Percentiles rank a stretch among this genome's conserved stretches.
Evolutionary conservation across 495 filamentous ascomycete species (phyloP).

Genomic region (Choiromyces venosus): DNA sequence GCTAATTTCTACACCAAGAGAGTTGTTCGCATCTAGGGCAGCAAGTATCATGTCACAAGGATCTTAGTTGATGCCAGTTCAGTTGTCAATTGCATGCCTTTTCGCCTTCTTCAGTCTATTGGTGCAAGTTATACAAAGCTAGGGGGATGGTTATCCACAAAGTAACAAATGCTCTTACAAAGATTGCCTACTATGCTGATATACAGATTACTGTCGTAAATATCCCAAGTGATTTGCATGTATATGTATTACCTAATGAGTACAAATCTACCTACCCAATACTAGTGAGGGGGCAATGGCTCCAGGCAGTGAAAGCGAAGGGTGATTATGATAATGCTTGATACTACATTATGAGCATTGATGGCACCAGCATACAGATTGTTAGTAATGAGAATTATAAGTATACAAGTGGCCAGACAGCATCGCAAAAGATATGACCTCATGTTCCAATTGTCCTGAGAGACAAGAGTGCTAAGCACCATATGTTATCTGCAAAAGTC

Average conservation of each 20-base stretch:
- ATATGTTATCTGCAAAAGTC: not conserved
- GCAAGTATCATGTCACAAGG: not conserved
- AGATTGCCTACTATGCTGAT: no score
- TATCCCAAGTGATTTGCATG: no score
- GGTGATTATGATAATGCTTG: not conserved
- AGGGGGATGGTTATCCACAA: no score
- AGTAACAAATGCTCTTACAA: no score
- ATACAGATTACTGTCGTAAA: no score
- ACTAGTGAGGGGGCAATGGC: not conserved
- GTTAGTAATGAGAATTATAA: not conserved
- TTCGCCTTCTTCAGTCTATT: no score
- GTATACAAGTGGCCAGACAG: no score
- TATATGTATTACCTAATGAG: no score
- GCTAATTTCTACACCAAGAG: not conserved
- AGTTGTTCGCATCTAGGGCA: not conserved
- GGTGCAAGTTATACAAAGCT: no score
- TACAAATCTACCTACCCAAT: not conserved
- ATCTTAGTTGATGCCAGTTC: conserved; percentile 3
- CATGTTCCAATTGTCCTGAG: not conserved
- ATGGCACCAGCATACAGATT: not conserved
- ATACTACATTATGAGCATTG: not conserved
- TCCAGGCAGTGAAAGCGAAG: not conserved
- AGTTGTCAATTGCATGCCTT: conserved; percentile 7
- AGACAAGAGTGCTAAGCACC: not conserved
- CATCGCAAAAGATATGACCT: no score